Evolutionary conservation across 176 grass and related monocot genomes (phyloP).

Genomic region (Luzula sylvatica): DNA sequence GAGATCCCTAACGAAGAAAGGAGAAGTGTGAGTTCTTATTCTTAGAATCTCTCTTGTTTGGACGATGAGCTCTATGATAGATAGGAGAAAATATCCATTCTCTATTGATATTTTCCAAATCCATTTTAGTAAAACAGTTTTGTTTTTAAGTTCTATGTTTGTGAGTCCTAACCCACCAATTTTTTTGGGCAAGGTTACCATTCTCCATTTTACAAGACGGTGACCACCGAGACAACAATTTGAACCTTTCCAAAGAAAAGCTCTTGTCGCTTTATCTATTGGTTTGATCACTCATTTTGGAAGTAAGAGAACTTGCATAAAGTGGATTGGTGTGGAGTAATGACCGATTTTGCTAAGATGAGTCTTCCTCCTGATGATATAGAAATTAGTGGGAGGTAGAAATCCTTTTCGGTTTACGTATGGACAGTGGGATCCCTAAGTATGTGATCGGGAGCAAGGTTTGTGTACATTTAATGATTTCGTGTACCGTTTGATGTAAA

Average conservation of each 20-base stretch:
- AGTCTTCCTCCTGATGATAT: background rate
- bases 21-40: no score
- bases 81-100: no score
- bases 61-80: no score
- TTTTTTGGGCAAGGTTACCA: background rate
- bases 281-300: background rate
- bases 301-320: background rate
- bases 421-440: background rate
- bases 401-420: background rate
- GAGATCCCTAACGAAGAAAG: no score
- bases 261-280: no score
- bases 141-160: background rate
- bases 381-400: background rate
- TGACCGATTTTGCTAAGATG: background rate
- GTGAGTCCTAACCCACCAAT: background rate
- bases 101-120: no score
- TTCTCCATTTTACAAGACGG: background rate
- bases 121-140: background rate
- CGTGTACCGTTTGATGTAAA: background rate
- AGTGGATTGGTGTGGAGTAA: background rate
- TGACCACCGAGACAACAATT: background rate
- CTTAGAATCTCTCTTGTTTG: no score
- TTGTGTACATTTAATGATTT: background rate
- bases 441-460: background rate
- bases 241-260: background rate